phyloP scores from a whole-genome alignment of 129 eudicot species.

The Centella asiatica region DNA sequence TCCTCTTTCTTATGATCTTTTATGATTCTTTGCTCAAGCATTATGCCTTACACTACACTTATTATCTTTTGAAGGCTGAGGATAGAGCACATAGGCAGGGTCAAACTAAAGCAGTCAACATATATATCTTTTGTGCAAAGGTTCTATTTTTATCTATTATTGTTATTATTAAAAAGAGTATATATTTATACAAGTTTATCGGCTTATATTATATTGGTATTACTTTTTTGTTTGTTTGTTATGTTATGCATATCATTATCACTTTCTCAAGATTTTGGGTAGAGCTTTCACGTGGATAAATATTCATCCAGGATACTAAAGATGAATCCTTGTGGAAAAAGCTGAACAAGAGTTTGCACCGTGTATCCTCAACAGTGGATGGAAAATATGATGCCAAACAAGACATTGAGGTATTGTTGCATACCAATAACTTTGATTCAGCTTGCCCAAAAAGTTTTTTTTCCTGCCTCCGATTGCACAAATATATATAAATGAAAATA shows the following conservation, averaged over 20 bases:
- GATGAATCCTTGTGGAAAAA: constrained; percentile 74
- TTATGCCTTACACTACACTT: constrained; percentile 11
- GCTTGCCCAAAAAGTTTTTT: no score
- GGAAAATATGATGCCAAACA: constrained; percentile 69
- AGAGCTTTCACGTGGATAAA: constrained; percentile 1
- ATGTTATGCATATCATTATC: neutral
- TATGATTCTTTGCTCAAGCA: constrained; percentile 13
- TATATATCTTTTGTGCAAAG: constrained; percentile 91
- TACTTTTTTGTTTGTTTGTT: constrained; percentile 12
- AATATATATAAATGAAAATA: no score
- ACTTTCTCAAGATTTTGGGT: neutral
- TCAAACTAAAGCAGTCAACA: constrained; percentile 76
- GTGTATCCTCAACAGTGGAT: constrained; percentile 73
- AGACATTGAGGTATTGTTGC: constrained; percentile 82
- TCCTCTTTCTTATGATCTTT: constrained; percentile 1
- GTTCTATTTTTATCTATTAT: no score
- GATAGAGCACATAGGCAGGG: constrained; percentile 95
- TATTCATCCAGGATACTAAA: constrained; percentile 57
- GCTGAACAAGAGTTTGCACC: constrained; percentile 68
- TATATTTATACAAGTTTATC: no score
- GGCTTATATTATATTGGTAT: no score
- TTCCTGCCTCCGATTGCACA: no score
- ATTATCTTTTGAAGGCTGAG: constrained; percentile 60
- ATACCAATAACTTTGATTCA: no score
- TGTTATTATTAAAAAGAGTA: no score